Evolutionary conservation across 345 rosid species (phyloP).

Genomic region (Populus euphratica): DNA sequence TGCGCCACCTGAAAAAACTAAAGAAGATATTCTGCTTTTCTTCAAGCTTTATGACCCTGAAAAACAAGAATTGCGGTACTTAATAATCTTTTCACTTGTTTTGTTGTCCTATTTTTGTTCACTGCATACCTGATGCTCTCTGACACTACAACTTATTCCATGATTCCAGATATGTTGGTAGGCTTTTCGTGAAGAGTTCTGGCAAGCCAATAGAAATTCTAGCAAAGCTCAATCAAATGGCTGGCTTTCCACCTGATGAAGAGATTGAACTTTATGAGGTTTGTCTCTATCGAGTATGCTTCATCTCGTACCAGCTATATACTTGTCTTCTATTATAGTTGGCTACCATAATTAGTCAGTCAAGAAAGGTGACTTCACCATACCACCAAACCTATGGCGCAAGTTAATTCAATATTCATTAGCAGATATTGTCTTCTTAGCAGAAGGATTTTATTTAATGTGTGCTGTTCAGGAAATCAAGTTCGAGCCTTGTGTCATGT

Average conservation of each 20-base stretch:
- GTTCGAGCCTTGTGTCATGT: constrained; percentile 89
- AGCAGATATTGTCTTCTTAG: background rate
- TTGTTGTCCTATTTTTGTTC: background rate
- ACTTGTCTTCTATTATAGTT: background rate
- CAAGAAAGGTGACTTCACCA: background rate
- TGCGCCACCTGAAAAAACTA: constrained; percentile 58
- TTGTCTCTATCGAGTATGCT: constrained; percentile 5
- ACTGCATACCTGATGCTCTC: background rate
- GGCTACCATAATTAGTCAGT: background rate
- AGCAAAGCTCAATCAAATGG: constrained; percentile 75
- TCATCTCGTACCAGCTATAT: too few relatives aligned
- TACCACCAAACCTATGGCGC: background rate
- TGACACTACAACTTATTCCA: constrained; percentile 18
- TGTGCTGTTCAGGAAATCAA: constrained; percentile 70
- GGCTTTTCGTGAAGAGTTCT: constrained; percentile 75
- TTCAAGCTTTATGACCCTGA: constrained; percentile 87
- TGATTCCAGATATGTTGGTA: constrained; percentile 69
- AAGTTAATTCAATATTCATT: background rate
- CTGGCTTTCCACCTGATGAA: constrained; percentile 80
- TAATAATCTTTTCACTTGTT: background rate
- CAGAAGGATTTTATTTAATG: background rate
- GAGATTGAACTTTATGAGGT: constrained; percentile 95
- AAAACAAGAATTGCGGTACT: constrained; percentile 74
- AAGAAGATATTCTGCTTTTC: constrained; percentile 80
- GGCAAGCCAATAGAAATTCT: constrained; percentile 76